A percentile compares a stretch with the other conserved stretches of the same genome.
Conservation (phyloP, 345 rosid genomes). For the Gossypium sturtianum region DNA sequence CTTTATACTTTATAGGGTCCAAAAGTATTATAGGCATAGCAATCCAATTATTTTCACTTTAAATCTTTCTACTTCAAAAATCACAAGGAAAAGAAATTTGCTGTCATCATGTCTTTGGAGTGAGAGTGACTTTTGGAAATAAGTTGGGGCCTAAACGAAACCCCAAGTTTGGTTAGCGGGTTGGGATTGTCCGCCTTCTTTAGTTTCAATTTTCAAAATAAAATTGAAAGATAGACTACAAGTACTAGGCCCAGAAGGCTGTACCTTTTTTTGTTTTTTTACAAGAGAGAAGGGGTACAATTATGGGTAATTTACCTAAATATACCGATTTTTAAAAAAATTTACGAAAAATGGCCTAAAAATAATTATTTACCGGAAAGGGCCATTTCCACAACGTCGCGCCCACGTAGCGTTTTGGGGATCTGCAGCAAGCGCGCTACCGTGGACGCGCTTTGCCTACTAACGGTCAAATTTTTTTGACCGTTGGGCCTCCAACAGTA, state of each 20-base stretch:
- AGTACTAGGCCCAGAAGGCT: not conserved
- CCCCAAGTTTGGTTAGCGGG: not conserved
- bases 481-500: no score
- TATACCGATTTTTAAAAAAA: no score
- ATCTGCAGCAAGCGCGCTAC: no score
- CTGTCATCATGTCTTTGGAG: not conserved
- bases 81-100: not conserved
- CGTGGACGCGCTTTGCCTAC: no score
- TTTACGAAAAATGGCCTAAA: no score
- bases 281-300: not conserved
- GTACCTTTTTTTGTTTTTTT: not conserved
- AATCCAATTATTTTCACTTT: not conserved
- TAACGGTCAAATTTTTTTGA: no score
- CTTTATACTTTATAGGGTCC: not conserved
- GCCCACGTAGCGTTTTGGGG: no score
- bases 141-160: not conserved
- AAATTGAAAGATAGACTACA: no score
- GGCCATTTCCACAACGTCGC: no score
- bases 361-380: no score
- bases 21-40: no score
- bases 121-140: not conserved
- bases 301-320: no score
- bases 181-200: not conserved
- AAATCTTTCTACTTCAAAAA: not conserved
- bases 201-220: not conserved